phyloP scores from a whole-genome alignment of 805 yeast species.

The Kazachstania kunashirensis region DNA sequence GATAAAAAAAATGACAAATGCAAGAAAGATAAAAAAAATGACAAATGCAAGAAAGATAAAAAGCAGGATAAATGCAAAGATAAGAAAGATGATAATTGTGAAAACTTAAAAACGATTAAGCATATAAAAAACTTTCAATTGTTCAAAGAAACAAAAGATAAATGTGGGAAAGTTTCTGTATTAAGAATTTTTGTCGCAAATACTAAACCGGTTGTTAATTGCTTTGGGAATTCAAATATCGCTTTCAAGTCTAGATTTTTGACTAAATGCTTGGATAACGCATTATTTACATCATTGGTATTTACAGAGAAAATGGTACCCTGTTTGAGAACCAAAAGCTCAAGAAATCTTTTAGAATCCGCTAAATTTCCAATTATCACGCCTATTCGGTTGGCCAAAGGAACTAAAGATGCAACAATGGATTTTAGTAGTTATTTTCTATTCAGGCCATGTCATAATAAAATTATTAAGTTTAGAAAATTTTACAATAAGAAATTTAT shows the following conservation, averaged over 20 bases:
- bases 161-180: conserved; percentile 30
- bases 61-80: neutral
- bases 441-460: conserved; percentile 40
- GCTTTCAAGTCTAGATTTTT: conserved; percentile 36
- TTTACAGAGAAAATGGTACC: conserved; percentile 54
- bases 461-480: conserved; percentile 39
- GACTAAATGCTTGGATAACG: conserved; percentile 39
- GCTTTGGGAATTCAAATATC: conserved; percentile 23
- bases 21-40: no score
- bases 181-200: conserved; percentile 29
- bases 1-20: no score
- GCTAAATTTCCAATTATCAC: conserved; percentile 44
- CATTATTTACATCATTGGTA: conserved; percentile 46
- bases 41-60: neutral
- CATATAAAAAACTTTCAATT: conserved; percentile 43
- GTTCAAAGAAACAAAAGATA: conserved; percentile 33
- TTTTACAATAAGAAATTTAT: conserved; percentile 42
- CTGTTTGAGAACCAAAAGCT: conserved; percentile 43
- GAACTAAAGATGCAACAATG: conserved; percentile 26
- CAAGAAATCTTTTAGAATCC: conserved; percentile 39
- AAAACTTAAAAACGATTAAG: conserved; percentile 26
- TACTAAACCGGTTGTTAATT: conserved; percentile 27
- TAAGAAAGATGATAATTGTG: neutral
- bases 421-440: conserved; percentile 30
- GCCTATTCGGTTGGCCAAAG: conserved; percentile 33